These are phyloP conservation scores for Apostasia shenzhenica DNA, from an alignment of 106 monocot genomes.

Conservation along the genomic window DNA sequence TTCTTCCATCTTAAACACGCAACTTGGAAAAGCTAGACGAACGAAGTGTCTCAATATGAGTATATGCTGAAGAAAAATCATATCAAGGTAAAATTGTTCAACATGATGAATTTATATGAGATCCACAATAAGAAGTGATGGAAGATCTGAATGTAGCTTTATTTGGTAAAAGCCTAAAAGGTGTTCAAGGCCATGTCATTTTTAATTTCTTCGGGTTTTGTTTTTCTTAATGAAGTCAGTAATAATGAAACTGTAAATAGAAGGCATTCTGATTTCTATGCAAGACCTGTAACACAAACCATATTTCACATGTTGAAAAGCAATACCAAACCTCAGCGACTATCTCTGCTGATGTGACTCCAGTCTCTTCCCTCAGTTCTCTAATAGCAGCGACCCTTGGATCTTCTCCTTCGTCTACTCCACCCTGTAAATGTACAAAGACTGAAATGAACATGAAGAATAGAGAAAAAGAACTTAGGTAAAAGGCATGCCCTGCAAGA, in stretches of 20 bases:
- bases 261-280: not conserved
- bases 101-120: not conserved
- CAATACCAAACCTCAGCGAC: slow-evolving; percentile 51
- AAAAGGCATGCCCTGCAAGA: not conserved
- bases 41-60: too few relatives aligned
- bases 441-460: not conserved
- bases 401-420: slow-evolving; percentile 82
- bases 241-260: not conserved
- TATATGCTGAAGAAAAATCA: too few relatives aligned
- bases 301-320: not conserved
- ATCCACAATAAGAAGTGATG: not conserved
- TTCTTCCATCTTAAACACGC: not conserved
- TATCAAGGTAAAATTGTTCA: not conserved
- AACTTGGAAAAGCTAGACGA: not conserved
- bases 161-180: not conserved
- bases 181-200: not conserved
- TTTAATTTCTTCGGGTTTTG: too few relatives aligned
- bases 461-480: not conserved
- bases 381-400: slow-evolving; percentile 60
- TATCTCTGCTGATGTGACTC: slow-evolving; percentile 78
- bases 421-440: slow-evolving; percentile 41
- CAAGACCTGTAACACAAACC: not conserved
- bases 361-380: slow-evolving; percentile 89
- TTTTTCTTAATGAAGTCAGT: too few relatives aligned
- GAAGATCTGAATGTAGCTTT: not conserved